Evolutionary conservation across 192 early-diverging fungal genomes (phyloP), one percentile per base, ranked within the genome.

Genomic region (Lobosporangium transversale): DNA sequence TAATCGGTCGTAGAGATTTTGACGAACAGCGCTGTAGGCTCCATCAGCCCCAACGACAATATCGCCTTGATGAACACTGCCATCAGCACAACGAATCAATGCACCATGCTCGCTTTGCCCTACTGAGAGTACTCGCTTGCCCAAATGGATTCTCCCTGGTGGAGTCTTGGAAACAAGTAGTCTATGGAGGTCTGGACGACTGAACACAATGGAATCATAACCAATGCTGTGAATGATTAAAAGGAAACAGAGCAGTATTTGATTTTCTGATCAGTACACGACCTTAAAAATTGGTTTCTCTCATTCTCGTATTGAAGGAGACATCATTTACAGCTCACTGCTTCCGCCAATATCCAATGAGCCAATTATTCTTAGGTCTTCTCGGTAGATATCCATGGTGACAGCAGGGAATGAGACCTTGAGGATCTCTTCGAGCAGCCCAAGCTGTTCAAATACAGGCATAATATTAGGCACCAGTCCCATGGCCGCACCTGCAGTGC

Each of bases 21-120:
- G 60, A 24, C 69, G 51, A 15, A 71, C 69, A 8, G 53, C 69
- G 17, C 50, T 54, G 53, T 71, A 71, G 0, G 60, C 59, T 0
- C n/a, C n/a, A n/a, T n/a, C n/a, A n/a, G n/a, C n/a, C n/a, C n/a
- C n/a, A n/a, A n/a, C n/a, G n/a, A n/a, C 60, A n/a, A 71, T 71
- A 44, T 71, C 69, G 4, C 69, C 69, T 9, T 71, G 26, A 27
- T 58, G 30, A 10, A 36, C 33, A 10, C 20, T 54, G 7, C 47
- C 47, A 32, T 71, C 69, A 17, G 59, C 20, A 18, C 42, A 49
- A 24, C 69, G 69, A 20, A 71, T 55, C 20, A 63, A 12, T 18
- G 59, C 69, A 1, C 69, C 69, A 30, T 54, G 10, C 2, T 63
- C 69, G 35, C 50, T 57, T 43, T 71, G 69, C 3, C 37, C 40